Evolutionary conservation across 306 rosid species (phyloP), one percentile per base, ranked within the genome.

Genomic region (Glycine soja): DNA sequence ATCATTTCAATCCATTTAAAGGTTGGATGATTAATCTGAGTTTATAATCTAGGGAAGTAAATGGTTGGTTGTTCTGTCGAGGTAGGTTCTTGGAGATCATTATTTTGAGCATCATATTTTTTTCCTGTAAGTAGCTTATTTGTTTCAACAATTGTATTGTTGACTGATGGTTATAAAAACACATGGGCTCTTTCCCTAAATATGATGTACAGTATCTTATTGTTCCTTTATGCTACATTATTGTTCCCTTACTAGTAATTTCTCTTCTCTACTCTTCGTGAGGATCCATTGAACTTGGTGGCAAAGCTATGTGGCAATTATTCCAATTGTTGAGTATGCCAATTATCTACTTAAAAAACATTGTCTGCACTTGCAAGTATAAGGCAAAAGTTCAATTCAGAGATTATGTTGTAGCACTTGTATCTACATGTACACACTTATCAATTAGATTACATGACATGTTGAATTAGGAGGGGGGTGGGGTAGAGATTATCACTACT

Each of bases 101-200:
- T 81, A 70, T 47, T 62, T 78, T 74, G 77, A 48, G 57, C 75
- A 10, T 81, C 61, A 11, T 76, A 65, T 77, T 87, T 81, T 70
- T 75, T 82, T 82, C 51, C 62, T 82, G 86, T 74, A 79, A 75
- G 77, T 86, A 78, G 54, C 15, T 47, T 46, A 66, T 24, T 16
- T 7, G 32, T 70, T 71, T 62, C 62, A 79, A 75, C 43, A 56
- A 58, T 30, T 77, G 75, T 62, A 3, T 61, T 74, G 13, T n/a
- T 72, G 32, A 45, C 56, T 54, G 47, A 8, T 72, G 58, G 15
- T 83, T 80, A 24, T 24, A 24, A 24, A 36, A 3, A 3, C 5
- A 36, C 15, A 15, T 24, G 38, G 38, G 63, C 70, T 56, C 57
- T 58, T 57, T 66, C 15, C 77, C 43, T 9, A 34, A 2, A 67